Conservation (phyloP, 2,329 filamentous ascomycete genomes). For the Fusarium anguioides region DNA sequence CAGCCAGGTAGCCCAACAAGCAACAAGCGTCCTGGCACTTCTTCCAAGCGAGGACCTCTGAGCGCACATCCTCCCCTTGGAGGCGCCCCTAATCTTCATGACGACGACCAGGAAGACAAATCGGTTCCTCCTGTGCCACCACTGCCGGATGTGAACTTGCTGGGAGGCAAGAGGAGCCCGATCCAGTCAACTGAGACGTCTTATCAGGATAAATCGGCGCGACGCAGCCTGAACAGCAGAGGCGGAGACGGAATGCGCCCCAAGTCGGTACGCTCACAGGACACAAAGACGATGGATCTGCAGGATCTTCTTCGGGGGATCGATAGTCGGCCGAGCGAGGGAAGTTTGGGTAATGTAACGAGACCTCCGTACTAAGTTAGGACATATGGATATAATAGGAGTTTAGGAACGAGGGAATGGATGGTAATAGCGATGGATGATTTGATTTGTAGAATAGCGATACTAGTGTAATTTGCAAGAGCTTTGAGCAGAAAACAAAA, state of each 20-base stretch:
- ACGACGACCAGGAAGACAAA: constrained; percentile 49
- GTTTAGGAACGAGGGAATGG: constrained; percentile 9
- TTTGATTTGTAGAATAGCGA: constrained; percentile 32
- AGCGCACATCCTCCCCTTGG: constrained; percentile 56
- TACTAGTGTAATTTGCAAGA: constrained; percentile 28
- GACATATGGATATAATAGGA: constrained; percentile 19
- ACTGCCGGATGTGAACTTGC: constrained; percentile 55
- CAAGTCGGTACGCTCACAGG: constrained; percentile 49
- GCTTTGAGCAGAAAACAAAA: constrained; percentile 27
- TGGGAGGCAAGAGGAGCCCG: constrained; percentile 47
- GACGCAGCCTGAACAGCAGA: constrained; percentile 56
- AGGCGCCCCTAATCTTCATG: constrained; percentile 44
- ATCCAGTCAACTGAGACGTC: constrained; percentile 45
- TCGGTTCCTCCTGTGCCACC: constrained; percentile 67
- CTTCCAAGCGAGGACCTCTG: constrained; percentile 55
- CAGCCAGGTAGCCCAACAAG: constrained; percentile 47
- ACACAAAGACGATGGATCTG: constrained; percentile 57
- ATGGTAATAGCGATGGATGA: constrained; percentile 33
- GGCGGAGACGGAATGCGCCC: constrained; percentile 54
- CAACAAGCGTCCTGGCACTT: constrained; percentile 49
- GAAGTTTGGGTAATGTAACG: constrained; percentile 58
- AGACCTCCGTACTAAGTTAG: constrained; percentile 63
- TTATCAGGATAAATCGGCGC: constrained; percentile 52
- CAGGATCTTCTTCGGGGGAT: constrained; percentile 63
- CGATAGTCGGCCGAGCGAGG: constrained; percentile 60